Evolutionary conservation across 2,329 filamentous ascomycete species (phyloP).

Genomic region (Thielaviopsis populi): DNA sequence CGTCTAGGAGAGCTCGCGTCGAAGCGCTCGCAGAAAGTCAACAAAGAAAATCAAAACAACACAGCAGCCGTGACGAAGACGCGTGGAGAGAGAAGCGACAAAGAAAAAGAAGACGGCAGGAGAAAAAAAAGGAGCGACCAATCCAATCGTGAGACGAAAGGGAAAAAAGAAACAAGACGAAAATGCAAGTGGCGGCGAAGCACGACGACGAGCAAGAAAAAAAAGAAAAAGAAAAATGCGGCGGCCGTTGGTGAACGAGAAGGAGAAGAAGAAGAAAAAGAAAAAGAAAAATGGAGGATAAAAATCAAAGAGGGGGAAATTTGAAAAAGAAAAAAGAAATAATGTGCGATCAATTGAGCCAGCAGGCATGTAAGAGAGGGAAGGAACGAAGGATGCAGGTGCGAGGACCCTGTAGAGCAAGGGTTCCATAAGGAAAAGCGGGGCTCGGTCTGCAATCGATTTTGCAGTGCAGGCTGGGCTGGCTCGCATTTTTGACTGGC

Average conservation of each 20-base stretch:
- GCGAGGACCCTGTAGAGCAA: not conserved
- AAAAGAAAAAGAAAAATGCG: not conserved
- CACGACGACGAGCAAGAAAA: not conserved
- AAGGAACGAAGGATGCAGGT: constrained; percentile 2
- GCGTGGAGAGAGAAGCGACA: not conserved
- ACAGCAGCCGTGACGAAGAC: not conserved
- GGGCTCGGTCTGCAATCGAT: not conserved
- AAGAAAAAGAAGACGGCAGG: not conserved
- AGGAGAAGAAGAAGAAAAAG: not conserved
- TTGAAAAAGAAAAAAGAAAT: not conserved
- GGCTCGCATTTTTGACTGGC: too few relatives aligned
- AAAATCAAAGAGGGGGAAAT: not conserved
- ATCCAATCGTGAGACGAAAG: constrained; percentile 8
- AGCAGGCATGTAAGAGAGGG: not conserved
- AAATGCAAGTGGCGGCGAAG: constrained; percentile 8
- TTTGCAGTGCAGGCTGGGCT: not conserved
- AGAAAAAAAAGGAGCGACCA: constrained; percentile 3
- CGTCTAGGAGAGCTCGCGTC: not conserved
- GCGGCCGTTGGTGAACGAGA: not conserved
- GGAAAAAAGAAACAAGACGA: constrained; percentile 1
- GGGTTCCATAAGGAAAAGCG: constrained; percentile 2
- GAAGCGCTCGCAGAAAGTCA: not conserved
- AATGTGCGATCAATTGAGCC: not conserved
- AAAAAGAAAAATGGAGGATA: not conserved
- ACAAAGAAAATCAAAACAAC: constrained; percentile 4